These are phyloP conservation scores for Thamnidium elegans DNA, from an alignment of 192 early-diverging fungal genomes.

Conservation along the genomic window DNA sequence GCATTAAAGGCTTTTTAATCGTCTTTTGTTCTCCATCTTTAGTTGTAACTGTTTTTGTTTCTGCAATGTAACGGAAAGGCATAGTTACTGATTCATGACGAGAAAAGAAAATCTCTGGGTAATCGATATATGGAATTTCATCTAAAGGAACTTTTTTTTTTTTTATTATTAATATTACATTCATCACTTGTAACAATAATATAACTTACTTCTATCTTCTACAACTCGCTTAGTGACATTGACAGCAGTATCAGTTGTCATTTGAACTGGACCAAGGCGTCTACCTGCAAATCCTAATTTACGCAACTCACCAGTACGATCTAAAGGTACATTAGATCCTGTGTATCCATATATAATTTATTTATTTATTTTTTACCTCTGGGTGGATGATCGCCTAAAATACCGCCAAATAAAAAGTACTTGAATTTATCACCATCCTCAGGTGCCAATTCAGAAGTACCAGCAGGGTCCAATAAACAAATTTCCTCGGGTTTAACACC, in stretches of 20 bases:
- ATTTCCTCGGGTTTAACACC: constrained; percentile 52
- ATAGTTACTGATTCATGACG: constrained; percentile 72
- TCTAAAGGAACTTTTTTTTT: constrained; percentile 47
- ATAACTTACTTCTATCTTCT: constrained; percentile 51
- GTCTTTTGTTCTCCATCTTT: constrained; percentile 42
- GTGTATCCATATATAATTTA: too few relatives aligned
- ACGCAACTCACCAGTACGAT: constrained; percentile 60
- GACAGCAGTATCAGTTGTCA: constrained; percentile 86
- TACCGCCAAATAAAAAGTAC: constrained; percentile 82
- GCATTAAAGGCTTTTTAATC: constrained; percentile 56
- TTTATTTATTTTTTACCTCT: constrained; percentile 39
- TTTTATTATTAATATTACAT: neutral
- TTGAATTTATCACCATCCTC: constrained; percentile 66
- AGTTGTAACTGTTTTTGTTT: constrained; percentile 31
- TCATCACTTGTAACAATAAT: neutral
- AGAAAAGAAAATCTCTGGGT: constrained; percentile 65
- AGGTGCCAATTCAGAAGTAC: constrained; percentile 52
- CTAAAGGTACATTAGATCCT: constrained; percentile 28
- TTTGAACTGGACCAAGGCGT: constrained; percentile 73
- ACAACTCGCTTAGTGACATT: constrained; percentile 67
- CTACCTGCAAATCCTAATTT: constrained; percentile 66
- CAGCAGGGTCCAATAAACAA: constrained; percentile 71
- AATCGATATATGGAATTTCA: constrained; percentile 67
- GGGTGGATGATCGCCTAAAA: constrained; percentile 68
- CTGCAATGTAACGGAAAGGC: constrained; percentile 76